Evolutionary conservation across 257 asterid genomes (phyloP).

Genomic region (Fraxinus quadrangulata): DNA sequence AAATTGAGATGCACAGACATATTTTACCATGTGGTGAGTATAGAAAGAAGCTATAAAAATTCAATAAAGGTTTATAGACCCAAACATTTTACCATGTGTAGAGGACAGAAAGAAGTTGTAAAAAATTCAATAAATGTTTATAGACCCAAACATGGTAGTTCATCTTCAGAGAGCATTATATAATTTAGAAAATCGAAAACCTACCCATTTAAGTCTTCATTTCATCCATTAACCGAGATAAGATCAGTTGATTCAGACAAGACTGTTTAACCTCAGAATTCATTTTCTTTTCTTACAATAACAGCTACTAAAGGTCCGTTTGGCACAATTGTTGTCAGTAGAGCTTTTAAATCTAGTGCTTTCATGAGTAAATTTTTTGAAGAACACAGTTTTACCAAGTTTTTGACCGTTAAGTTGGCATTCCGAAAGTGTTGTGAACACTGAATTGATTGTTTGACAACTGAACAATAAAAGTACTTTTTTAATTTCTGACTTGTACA

Average conservation of each 20-base stretch:
- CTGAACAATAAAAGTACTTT: background rate
- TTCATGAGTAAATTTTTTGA: background rate
- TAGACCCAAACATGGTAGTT: conserved; percentile 16
- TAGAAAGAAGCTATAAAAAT: conserved; percentile 15
- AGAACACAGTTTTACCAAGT: background rate
- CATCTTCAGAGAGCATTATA: conserved; percentile 15
- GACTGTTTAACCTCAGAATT: background rate
- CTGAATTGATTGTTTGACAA: background rate
- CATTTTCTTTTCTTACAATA: background rate
- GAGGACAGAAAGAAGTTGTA: conserved; percentile 21
- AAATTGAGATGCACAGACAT: conserved; percentile 23
- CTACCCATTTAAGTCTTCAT: background rate
- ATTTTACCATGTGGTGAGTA: conserved; percentile 28
- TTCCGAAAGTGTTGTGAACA: background rate
- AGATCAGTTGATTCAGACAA: background rate
- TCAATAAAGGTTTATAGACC: conserved; percentile 7
- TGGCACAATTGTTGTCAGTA: background rate
- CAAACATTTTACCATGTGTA: conserved; percentile 19
- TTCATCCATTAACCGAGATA: conserved; percentile 4
- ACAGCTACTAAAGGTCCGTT: background rate
- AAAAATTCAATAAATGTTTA: conserved; percentile 20
- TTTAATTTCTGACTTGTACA: background rate
- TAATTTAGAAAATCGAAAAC: conserved; percentile 5
- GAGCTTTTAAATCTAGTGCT: background rate
- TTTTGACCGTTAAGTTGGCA: background rate